phyloP scores from a whole-genome alignment of 345 rosid species.

The Ceriops tagal region DNA sequence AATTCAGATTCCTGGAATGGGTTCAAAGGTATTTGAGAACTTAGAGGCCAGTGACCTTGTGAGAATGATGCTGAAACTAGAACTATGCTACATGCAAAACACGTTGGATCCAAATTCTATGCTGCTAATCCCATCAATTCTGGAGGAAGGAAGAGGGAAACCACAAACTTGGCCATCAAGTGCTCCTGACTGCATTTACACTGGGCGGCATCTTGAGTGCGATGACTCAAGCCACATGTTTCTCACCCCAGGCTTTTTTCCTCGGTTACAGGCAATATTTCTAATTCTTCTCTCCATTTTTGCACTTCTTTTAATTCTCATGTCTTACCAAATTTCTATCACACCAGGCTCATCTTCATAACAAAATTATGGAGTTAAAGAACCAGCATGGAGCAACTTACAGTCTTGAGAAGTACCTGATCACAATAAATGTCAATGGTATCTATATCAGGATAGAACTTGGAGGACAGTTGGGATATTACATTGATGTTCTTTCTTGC shows the following conservation, averaged over 20 bases:
- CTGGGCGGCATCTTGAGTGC: constrained; percentile 88
- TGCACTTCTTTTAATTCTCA: not conserved
- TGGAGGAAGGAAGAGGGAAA: constrained; percentile 92
- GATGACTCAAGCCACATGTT: constrained; percentile 89
- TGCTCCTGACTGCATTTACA: constrained; percentile 50
- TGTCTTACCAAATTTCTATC: constrained; percentile 4
- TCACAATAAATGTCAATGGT: constrained; percentile 72
- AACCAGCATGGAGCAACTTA: constrained; percentile 87
- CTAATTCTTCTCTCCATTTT: not conserved
- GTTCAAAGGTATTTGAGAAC: constrained; percentile 76
- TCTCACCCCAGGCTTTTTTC: constrained; percentile 88
- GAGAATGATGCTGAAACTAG: constrained; percentile 82
- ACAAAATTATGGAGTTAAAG: constrained; percentile 66
- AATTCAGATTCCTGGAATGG: constrained; percentile 83
- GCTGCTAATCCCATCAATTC: constrained; percentile 75
- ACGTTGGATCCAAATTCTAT: constrained; percentile 65
- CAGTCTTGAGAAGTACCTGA: constrained; percentile 75
- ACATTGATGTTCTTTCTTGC: constrained; percentile 83
- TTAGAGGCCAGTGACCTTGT: constrained; percentile 64
- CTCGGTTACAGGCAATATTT: constrained; percentile 73
- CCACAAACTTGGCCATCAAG: constrained; percentile 74
- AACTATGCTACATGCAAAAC: constrained; percentile 77
- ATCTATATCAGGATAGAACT: constrained; percentile 76
- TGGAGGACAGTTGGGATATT: constrained; percentile 84
- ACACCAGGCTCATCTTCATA: constrained; percentile 79